Evolutionary conservation across 2,329 filamentous ascomycete genomes (phyloP).

Genomic region (Pezicula rhizophila): DNA sequence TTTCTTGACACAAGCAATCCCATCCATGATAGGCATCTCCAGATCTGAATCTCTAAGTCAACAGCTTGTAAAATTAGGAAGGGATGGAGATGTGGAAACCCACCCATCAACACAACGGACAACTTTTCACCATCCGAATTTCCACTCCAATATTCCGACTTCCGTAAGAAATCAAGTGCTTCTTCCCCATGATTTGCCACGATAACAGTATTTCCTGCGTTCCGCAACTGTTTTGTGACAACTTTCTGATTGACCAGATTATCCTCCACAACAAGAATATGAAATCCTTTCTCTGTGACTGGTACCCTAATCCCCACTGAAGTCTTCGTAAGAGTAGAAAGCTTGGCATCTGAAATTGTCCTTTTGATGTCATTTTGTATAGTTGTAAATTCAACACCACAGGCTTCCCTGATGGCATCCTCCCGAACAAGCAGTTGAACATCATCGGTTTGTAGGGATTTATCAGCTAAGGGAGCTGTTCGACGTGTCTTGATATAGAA

Average conservation of each 20-base stretch:
- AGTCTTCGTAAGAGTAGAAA: neutral
- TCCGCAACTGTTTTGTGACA: slow-evolving; percentile 43
- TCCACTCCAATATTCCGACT: slow-evolving; percentile 49
- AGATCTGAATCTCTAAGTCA: slow-evolving; percentile 36
- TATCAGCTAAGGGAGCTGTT: slow-evolving; percentile 17
- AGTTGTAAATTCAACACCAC: slow-evolving; percentile 6
- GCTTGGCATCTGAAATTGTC: slow-evolving; percentile 1
- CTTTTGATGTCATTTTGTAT: slow-evolving; percentile 3
- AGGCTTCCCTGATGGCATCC: slow-evolving; percentile 11
- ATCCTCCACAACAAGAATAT: slow-evolving; percentile 51
- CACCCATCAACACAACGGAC: slow-evolving; percentile 63
- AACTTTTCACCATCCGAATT: slow-evolving; percentile 35
- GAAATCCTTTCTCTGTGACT: slow-evolving; percentile 2
- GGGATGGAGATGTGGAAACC: neutral
- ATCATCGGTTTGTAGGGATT: slow-evolving; percentile 7
- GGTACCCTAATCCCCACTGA: neutral
- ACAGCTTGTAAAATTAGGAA: too few species aligned
- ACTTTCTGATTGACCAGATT: slow-evolving; percentile 56
- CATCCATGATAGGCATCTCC: slow-evolving; percentile 80
- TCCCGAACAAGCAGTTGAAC: slow-evolving; percentile 10
- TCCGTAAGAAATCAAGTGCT: slow-evolving; percentile 49
- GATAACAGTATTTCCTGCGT: slow-evolving; percentile 51
- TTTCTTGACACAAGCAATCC: slow-evolving; percentile 61
- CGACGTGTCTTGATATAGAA: slow-evolving; percentile 61
- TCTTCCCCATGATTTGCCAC: slow-evolving; percentile 61